These are phyloP conservation scores for Rusavskia elegans DNA, from an alignment of 495 filamentous ascomycete species.

Conservation along the genomic window DNA sequence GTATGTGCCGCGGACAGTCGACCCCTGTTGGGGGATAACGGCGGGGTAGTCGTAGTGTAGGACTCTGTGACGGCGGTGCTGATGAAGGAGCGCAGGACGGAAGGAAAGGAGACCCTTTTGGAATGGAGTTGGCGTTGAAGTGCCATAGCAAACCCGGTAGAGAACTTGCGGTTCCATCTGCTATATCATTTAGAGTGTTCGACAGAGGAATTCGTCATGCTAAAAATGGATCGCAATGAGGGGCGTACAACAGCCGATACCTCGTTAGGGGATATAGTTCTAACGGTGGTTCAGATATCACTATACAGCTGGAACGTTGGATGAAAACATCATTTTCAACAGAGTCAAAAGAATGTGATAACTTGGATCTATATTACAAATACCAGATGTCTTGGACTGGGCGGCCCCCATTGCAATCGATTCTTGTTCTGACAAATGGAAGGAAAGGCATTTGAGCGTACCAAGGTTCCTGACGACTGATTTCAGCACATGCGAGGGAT, in stretches of 20 bases:
- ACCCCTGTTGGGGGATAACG: constrained; percentile 32
- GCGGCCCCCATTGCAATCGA: constrained; percentile 8
- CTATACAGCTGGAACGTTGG: no score
- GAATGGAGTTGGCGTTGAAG: constrained; percentile 27
- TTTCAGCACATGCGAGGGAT: background rate
- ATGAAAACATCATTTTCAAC: no score
- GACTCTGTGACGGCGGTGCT: constrained; percentile 55
- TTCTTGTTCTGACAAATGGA: constrained; percentile 5
- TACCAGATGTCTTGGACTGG: no score
- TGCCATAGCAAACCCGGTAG: constrained; percentile 64
- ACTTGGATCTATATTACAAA: no score
- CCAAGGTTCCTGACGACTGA: constrained; percentile 16
- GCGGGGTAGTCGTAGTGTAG: constrained; percentile 64
- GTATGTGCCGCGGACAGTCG: constrained; percentile 55
- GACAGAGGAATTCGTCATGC: no score
- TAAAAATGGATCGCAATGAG: no score
- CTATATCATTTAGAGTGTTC: no score
- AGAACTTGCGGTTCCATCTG: constrained; percentile 74
- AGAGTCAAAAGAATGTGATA: no score
- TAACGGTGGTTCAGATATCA: no score
- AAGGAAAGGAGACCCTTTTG: constrained; percentile 41
- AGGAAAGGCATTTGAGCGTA: constrained; percentile 18
- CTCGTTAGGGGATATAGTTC: no score
- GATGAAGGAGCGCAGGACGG: constrained; percentile 59
- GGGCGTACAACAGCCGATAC: no score